phyloP scores from a whole-genome alignment of 495 filamentous ascomycete genomes.

The Lichina pygmaea region DNA sequence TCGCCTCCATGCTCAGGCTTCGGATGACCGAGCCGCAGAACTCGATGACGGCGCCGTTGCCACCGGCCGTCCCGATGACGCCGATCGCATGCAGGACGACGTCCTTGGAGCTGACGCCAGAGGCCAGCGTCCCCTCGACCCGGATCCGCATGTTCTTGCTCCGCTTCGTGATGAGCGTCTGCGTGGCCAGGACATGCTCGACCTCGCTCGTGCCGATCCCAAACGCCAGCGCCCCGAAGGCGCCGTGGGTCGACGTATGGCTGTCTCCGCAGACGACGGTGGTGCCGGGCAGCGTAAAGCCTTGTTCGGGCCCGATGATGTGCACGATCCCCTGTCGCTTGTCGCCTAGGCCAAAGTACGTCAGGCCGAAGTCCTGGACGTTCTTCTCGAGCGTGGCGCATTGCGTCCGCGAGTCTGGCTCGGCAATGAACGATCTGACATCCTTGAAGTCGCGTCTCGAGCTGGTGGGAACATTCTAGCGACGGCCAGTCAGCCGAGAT shows the following conservation, averaged over 20 bases:
- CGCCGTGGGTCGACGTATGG: slow-evolving; percentile 93
- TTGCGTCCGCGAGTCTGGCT: slow-evolving; percentile 78
- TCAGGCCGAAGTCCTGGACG: slow-evolving; percentile 85
- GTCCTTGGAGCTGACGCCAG: slow-evolving; percentile 89
- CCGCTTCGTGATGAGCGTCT: slow-evolving; percentile 76
- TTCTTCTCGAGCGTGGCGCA: slow-evolving; percentile 91
- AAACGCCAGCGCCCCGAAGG: slow-evolving; percentile 84
- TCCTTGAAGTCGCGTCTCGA: slow-evolving; percentile 73
- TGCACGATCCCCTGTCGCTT: slow-evolving; percentile 97
- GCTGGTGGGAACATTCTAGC: slow-evolving; percentile 71
- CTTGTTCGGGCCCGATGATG: slow-evolving; percentile 96
- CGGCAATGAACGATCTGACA: slow-evolving; percentile 64
- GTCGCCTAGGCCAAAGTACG: slow-evolving; percentile 90
- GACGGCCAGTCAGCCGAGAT: background rate
- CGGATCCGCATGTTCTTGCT: slow-evolving; percentile 98
- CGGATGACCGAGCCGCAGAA: slow-evolving; percentile 87
- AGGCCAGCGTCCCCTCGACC: slow-evolving; percentile 72
- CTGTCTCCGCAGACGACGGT: slow-evolving; percentile 95
- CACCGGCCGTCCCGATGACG: slow-evolving; percentile 82
- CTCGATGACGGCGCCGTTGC: slow-evolving; percentile 85
- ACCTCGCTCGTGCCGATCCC: slow-evolving; percentile 97
- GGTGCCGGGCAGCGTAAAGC: slow-evolving; percentile 91
- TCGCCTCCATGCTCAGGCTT: slow-evolving; percentile 76
- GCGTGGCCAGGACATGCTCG: slow-evolving; percentile 91
- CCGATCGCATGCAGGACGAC: slow-evolving; percentile 87